Base-by-base conservation (phyloP, 1,139 yeast species). In the Candida sp. region DNA sequence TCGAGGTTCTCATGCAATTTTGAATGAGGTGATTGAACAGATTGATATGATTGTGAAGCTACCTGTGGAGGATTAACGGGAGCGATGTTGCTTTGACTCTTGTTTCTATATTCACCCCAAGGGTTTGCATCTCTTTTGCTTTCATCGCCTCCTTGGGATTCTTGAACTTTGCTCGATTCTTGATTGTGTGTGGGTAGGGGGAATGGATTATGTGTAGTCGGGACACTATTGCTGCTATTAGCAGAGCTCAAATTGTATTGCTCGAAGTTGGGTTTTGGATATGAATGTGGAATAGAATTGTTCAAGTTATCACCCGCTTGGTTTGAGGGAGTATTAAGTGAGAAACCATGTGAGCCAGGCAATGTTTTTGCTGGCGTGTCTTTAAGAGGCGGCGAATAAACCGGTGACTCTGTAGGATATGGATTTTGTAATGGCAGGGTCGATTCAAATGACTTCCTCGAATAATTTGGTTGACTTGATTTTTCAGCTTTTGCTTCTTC, bases 91-190 rank as follows among this genome's bases (percentile, higher is more conserved):
- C 19, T 6, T 32, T 44, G 12, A 29, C 3, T 9, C 36, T 44
- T 35, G 11, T 35, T 35, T 37, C 55, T 45, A 43, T 49, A 61
- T 9, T 54, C 58, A 2, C 63, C 62, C 67, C 67, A 63, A 1
- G 67, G 68, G 37, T 63, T 63, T 11, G 58, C 49, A 36, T 38
- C 40, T 47, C 32, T 42, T 43, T 4, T 45, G 15, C n/a, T 46
- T 44, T 35, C 36, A 21, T 30, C 29, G 2, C 40, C 41, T 21
- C 51, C 48, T 38, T 54, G 55, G 8, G 53, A 47, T 32, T 32
- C 34, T 9, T 32, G 34, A 12, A 32, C 34, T 32, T 5, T 6
- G 7, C 11, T 32, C 2, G 34, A 12, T 9, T 32, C 34, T 32
- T 32, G 34, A 32, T 11, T 12, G 7, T 3, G 32, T 29, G 35